Base-by-base conservation (phyloP, 1,139 yeast species). In the Pichia sp. region DNA sequence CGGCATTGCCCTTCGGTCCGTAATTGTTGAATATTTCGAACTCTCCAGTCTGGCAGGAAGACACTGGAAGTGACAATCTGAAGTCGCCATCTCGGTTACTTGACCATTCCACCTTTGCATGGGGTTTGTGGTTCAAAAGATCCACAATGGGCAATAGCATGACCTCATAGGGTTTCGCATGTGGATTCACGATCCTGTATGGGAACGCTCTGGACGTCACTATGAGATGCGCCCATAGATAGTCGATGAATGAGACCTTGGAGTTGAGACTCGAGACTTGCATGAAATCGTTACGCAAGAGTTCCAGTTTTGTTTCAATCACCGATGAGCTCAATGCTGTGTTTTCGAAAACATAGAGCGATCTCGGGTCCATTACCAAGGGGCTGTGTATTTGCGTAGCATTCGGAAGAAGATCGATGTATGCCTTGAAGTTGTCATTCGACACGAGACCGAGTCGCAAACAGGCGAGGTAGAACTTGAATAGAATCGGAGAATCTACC, bases 191-290 rank as follows among this genome's bases (percentile, higher is more conserved):
- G 52, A 87, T 64, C 62, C 81, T 70, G 61, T 80, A 75, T 47
- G 97, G 97, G 64, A 90, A 90, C 0, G 96, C 82, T 57, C 97
- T 75, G 1, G 96, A 87, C 42, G 85, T 81, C 59, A 89, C 73
- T n/a, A 90, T 85, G 54, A 82, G 72, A 53, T 82, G 78, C 0
- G 93, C 83, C 96, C 97, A 90, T 4, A 87, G 65, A 66, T 82
- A 90, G 47, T 81, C 73, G 1, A 82, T 75, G 64, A 85, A 85
- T 46, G 80, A 71, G 2, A 83, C 75, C 85, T 87, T 81, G 56
- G 75, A 32, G 11, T 32, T 41, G 1, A 43, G 38, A 2, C n/a
- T 15, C 6, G n/a, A 13, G 29, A 38, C 31, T 11, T n/a, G 34
- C 6, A 26, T 19, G 47, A 60, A 62, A 23, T 67, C 68, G 4